These are phyloP conservation scores for Austroboletus rostrupii DNA, from an alignment of 1,284 basidiomycete species.

Conservation along the genomic window DNA sequence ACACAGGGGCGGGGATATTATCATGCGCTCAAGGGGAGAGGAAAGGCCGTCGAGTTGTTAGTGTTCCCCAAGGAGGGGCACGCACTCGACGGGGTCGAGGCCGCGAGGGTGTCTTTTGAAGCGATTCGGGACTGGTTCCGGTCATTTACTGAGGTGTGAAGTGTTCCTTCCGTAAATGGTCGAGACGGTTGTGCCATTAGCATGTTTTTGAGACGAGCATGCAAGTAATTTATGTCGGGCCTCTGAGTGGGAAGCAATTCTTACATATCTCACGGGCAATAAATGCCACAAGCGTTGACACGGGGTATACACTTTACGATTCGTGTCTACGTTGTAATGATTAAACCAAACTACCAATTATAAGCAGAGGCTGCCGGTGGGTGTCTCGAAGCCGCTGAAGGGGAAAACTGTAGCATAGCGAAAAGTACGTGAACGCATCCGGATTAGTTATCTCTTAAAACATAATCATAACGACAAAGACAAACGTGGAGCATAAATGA, in stretches of 20 bases:
- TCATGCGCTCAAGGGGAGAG: constrained; percentile 54
- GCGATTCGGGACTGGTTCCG: constrained; percentile 51
- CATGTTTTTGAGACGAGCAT: no score
- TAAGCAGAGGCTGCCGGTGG: no score
- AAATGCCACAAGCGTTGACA: no score
- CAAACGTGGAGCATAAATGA: neutral
- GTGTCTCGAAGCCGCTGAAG: no score
- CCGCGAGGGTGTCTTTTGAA: constrained; percentile 48
- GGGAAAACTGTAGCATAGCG: neutral
- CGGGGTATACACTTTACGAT: no score
- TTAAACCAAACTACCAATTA: no score
- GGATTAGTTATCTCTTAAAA: no score
- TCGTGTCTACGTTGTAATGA: no score
- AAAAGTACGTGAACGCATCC: neutral
- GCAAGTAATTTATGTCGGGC: no score
- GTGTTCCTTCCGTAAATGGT: neutral
- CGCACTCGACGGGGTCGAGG: constrained; percentile 59
- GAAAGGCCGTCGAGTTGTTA: constrained; percentile 52
- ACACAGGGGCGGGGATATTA: constrained; percentile 62
- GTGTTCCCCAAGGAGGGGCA: constrained; percentile 62
- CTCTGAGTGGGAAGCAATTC: no score
- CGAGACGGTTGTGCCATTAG: no score
- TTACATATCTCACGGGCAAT: no score
- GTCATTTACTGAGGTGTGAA: constrained; percentile 5
- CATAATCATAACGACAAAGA: neutral